A percentile compares a stretch with the other conserved stretches of the same genome.
Conservation (phyloP, 164 flowering plant genomes). For the Dillenia suffruticosa region DNA sequence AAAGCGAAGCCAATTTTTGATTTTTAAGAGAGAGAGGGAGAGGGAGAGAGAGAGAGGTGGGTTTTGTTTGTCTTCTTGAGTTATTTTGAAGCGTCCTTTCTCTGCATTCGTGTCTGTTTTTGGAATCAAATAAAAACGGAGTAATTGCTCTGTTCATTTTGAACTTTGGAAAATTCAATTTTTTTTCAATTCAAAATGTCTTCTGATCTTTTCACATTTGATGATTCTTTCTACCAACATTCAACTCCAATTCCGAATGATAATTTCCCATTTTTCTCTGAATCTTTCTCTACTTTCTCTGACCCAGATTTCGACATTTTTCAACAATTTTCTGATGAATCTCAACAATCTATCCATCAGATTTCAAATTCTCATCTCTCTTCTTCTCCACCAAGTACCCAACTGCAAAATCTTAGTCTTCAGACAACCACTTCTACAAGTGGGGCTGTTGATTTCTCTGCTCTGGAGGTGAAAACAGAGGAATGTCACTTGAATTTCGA, state of each 20-base stretch:
- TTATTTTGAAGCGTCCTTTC: background rate
- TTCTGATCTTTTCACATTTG: conserved; percentile 44
- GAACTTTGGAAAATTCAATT: background rate
- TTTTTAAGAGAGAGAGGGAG: background rate
- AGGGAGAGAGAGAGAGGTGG: background rate
- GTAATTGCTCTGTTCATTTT: conserved; percentile 3
- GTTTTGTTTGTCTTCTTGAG: conserved; percentile 9
- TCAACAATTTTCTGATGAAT: conserved; percentile 14
- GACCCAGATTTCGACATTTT: conserved; percentile 28
- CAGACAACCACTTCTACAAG: conserved; percentile 6
- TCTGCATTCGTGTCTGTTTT: background rate
- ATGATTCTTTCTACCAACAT: conserved; percentile 20
- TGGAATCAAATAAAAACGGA: background rate
- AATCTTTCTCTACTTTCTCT: conserved; percentile 34
- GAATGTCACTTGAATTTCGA: conserved; percentile 25
- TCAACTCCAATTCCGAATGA: conserved; percentile 19
- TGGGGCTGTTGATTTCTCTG: conserved; percentile 22
- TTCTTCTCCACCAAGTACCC: conserved; percentile 52
- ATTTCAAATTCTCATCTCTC: conserved; percentile 17
- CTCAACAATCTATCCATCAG: conserved; percentile 19
- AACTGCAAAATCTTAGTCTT: conserved; percentile 12
- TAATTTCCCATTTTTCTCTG: conserved; percentile 32
- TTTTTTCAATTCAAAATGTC: conserved; percentile 31
- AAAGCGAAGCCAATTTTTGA: no score
- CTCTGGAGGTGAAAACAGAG: conserved; percentile 35